These are phyloP conservation scores for Colletotrichum truncatum DNA, from an alignment of 2,329 filamentous ascomycete genomes.

Conservation along the genomic window DNA sequence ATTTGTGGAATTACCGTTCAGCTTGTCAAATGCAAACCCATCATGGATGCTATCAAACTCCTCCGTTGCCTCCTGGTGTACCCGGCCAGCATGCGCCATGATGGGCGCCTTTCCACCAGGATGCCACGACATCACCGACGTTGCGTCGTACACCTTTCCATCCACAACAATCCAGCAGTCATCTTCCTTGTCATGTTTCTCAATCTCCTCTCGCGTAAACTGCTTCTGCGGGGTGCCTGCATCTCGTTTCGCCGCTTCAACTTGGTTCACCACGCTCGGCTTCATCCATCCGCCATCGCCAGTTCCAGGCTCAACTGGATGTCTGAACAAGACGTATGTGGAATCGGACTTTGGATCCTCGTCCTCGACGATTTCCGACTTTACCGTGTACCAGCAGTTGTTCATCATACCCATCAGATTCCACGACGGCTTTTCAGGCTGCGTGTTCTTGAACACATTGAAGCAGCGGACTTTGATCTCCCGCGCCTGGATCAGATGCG, in stretches of 20 bases:
- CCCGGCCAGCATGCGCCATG: conserved; percentile 57
- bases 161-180: conserved; percentile 65
- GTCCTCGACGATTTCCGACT: conserved; percentile 45
- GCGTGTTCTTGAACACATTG: conserved; percentile 60
- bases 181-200: conserved; percentile 56
- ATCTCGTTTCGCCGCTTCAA: conserved; percentile 53
- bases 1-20: conserved; percentile 44
- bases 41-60: conserved; percentile 62
- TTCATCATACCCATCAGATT: conserved; percentile 65
- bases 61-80: conserved; percentile 57
- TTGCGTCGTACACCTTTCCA: conserved; percentile 60
- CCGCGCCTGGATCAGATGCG: conserved; percentile 50
- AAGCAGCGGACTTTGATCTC: conserved; percentile 56
- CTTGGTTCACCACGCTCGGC: conserved; percentile 52
- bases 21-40: conserved; percentile 57
- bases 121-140: conserved; percentile 57
- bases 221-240: conserved; percentile 55
- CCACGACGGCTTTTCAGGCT: conserved; percentile 55
- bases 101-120: conserved; percentile 58
- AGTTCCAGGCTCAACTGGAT: conserved; percentile 54
- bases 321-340: conserved; percentile 49
- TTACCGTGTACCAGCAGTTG: conserved; percentile 59
- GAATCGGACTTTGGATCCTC: conserved; percentile 40
- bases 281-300: conserved; percentile 61
- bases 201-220: conserved; percentile 62